These are phyloP conservation scores for Eucalyptus sideroxylon DNA, from an alignment of 345 rosid species.

Conservation along the genomic window DNA sequence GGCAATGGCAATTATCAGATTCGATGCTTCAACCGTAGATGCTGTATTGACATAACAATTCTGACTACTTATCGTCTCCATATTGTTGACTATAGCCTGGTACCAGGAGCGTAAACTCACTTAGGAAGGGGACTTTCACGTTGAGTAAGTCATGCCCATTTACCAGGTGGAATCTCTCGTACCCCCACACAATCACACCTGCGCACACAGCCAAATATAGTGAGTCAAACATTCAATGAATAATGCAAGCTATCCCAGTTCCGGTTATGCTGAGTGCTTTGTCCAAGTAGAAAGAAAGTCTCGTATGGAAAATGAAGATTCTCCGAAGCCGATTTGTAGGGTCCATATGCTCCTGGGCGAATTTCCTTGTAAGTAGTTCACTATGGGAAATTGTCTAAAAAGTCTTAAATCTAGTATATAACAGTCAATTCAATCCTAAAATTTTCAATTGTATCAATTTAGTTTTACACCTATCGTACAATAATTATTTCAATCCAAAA, in stretches of 20 bases:
- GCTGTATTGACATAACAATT: background rate
- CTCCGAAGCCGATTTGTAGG: too few relatives aligned
- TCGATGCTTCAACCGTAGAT: too few relatives aligned
- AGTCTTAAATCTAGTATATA: accelerated
- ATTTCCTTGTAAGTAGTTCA: background rate
- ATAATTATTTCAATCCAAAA: too few relatives aligned
- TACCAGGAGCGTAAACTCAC: background rate
- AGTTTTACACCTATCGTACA: too few relatives aligned
- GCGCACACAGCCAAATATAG: background rate
- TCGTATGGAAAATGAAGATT: too few relatives aligned
- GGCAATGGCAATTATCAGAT: too few relatives aligned
- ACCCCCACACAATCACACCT: background rate
- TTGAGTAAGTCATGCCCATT: background rate
- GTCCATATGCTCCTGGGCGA: background rate
- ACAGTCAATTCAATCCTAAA: too few relatives aligned
- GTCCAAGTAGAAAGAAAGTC: too few relatives aligned
- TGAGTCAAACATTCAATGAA: background rate
- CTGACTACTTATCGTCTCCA: background rate
- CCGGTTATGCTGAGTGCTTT: too few relatives aligned
- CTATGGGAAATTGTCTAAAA: accelerated
- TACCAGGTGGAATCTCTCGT: background rate
- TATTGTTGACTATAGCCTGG: background rate
- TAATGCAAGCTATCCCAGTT: too few relatives aligned
- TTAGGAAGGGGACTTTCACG: background rate
- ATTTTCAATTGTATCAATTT: too few relatives aligned